phyloP scores from a whole-genome alignment of 352 stramenopile genomes.

The Pythium utonaiense region DNA sequence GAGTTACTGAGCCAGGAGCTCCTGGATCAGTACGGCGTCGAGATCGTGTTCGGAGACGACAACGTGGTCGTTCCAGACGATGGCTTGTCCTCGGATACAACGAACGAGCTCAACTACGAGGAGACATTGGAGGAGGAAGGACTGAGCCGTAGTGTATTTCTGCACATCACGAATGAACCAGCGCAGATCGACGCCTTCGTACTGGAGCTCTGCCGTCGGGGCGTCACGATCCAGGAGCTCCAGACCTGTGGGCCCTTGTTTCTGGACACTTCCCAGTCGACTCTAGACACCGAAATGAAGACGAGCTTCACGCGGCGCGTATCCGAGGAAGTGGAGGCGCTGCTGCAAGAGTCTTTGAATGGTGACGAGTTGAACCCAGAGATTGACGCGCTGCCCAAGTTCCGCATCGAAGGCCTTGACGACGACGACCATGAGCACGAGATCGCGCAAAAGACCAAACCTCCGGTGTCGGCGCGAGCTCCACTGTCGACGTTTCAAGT shows the following conservation, averaged over 20 bases:
- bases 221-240: constrained; percentile 46
- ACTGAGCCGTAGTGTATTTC: constrained; percentile 22
- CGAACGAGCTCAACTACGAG: constrained; percentile 24
- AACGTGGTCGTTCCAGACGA: constrained; percentile 29
- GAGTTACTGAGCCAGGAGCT: constrained; percentile 18
- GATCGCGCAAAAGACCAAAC: constrained; percentile 30
- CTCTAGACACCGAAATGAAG: constrained; percentile 48
- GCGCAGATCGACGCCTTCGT: constrained; percentile 41
- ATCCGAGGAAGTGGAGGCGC: constrained; percentile 44
- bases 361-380: neutral
- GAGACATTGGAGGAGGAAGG: constrained; percentile 4
- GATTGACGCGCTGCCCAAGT: constrained; percentile 13
- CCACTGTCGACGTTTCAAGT: constrained; percentile 52
- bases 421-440: constrained; percentile 46
- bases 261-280: constrained; percentile 59
- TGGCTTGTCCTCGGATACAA: constrained; percentile 19
- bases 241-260: constrained; percentile 61
- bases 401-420: constrained; percentile 23
- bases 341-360: constrained; percentile 23
- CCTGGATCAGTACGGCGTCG: constrained; percentile 36
- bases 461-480: constrained; percentile 13
- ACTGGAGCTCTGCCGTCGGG: constrained; percentile 27
- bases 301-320: constrained; percentile 55
- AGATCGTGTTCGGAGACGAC: constrained; percentile 34
- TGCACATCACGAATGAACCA: constrained; percentile 56